A percentile compares a stretch with the other conserved stretches of the same genome.
These are phyloP conservation scores for Penicillium odoratum DNA, from an alignment of 495 filamentous ascomycete species.

Conservation along the genomic window DNA sequence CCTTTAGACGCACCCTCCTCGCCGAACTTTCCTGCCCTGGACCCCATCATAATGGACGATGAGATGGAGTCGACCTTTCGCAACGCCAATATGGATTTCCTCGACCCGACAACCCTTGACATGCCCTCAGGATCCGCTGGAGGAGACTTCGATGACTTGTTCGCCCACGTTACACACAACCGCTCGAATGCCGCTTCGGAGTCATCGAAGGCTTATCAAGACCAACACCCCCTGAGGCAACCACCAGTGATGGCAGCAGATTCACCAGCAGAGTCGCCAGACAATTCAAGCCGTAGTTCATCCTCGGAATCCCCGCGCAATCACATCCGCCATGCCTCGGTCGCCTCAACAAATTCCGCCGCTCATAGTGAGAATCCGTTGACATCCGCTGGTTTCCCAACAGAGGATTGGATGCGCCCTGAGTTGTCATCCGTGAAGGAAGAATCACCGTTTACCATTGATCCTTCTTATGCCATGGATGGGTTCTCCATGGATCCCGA, in stretches of 20 bases:
- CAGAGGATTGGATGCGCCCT: constrained; percentile 46
- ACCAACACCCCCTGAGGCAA: constrained; percentile 39
- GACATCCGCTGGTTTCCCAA: constrained; percentile 33
- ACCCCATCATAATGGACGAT: constrained; percentile 49
- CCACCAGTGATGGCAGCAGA: constrained; percentile 36
- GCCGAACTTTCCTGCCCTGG: constrained; percentile 42
- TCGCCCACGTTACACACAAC: constrained; percentile 34
- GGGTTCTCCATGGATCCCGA: constrained; percentile 39
- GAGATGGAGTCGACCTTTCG: constrained; percentile 47
- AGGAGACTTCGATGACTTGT: constrained; percentile 47
- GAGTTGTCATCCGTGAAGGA: constrained; percentile 42
- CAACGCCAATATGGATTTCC: constrained; percentile 45
- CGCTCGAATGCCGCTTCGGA: constrained; percentile 31
- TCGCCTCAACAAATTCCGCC: constrained; percentile 43
- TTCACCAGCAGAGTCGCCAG: constrained; percentile 45
- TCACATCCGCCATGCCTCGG: constrained; percentile 40
- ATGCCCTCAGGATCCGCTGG: constrained; percentile 40
- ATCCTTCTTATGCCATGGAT: constrained; percentile 38
- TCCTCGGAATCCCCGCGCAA: constrained; percentile 46
- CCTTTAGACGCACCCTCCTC: constrained; percentile 40
- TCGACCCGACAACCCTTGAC: constrained; percentile 39
- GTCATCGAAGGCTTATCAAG: constrained; percentile 34
- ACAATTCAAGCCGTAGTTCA: constrained; percentile 45
- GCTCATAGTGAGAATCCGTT: constrained; percentile 42
- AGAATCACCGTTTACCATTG: constrained; percentile 41